These are phyloP conservation scores for Chrysoporthe austroafricana DNA, from an alignment of 2,329 filamentous ascomycete species.

Conservation along the genomic window DNA sequence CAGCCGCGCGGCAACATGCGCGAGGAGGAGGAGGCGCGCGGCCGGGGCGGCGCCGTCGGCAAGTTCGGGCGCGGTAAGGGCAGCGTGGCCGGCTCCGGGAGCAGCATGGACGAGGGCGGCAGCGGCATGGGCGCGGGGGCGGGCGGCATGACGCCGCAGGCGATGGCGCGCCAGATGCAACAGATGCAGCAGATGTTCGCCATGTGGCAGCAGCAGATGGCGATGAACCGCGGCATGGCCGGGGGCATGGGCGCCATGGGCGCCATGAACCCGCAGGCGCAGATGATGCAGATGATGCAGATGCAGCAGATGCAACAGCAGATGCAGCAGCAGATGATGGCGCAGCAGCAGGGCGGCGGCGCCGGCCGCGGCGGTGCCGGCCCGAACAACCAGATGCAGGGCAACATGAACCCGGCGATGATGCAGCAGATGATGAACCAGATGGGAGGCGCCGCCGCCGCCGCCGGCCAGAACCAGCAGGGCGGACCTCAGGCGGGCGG, in stretches of 20 bases:
- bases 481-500: conserved; percentile 36
- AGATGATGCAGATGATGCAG: conserved; percentile 64
- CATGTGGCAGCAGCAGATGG: conserved; percentile 84
- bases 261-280: conserved; percentile 45
- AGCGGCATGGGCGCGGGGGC: conserved; percentile 35
- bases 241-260: conserved; percentile 49
- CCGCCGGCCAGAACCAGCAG: conserved; percentile 39
- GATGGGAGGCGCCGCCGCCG: conserved; percentile 33
- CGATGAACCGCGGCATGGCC: conserved; percentile 66
- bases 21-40: conserved; percentile 79
- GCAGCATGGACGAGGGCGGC: conserved; percentile 39
- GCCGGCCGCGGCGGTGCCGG: conserved; percentile 38
- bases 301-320: conserved; percentile 72
- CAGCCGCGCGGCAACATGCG: conserved; percentile 93
- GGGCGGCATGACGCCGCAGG: conserved; percentile 81
- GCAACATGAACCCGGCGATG: conserved; percentile 52
- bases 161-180: conserved; percentile 99
- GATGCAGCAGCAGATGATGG: conserved; percentile 54
- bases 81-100: conserved; percentile 46
- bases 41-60: conserved; percentile 62
- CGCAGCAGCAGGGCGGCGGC: conserved; percentile 35
- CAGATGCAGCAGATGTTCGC: conserved; percentile 97
- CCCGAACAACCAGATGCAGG: conserved; percentile 44
- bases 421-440: conserved; percentile 62
- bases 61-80: conserved; percentile 57